A percentile compares a stretch with the other conserved stretches of the same genome.
phyloP scores from a whole-genome alignment of 1,284 basidiomycete species.

The Rhodotorula sp. region DNA sequence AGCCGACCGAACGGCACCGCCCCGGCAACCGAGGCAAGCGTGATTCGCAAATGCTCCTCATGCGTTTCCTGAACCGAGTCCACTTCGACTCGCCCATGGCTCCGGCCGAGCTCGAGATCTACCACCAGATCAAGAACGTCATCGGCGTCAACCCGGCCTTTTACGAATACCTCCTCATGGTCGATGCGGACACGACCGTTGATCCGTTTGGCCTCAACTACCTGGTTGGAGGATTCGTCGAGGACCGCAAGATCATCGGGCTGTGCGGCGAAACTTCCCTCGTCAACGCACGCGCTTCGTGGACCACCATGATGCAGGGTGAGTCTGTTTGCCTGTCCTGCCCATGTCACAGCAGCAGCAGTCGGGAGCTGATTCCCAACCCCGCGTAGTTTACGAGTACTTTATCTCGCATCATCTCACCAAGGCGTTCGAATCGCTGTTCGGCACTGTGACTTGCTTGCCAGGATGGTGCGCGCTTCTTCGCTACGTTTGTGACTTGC shows the following conservation, averaged over 20 bases:
- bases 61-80: slow-evolving; percentile 97
- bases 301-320: slow-evolving; percentile 97
- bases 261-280: slow-evolving; percentile 96
- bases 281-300: slow-evolving; percentile 85
- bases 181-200: slow-evolving; percentile 84
- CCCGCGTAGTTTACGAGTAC: slow-evolving; percentile 79
- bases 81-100: slow-evolving; percentile 97
- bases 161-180: slow-evolving; percentile 95
- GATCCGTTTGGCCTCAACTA: slow-evolving; percentile 34
- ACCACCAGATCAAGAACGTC: slow-evolving; percentile 99
- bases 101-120: slow-evolving; percentile 93
- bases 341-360: too few species aligned
- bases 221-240: slow-evolving; percentile 40
- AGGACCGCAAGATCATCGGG: slow-evolving; percentile 64
- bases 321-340: slow-evolving; percentile 41
- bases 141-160: slow-evolving; percentile 98
- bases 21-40: slow-evolving; percentile 96
- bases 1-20: slow-evolving; percentile 85
- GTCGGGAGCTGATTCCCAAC: too few species aligned
- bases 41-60: slow-evolving; percentile 91
- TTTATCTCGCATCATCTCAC: slow-evolving; percentile 96
- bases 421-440: slow-evolving; percentile 95
- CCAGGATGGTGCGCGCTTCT: slow-evolving; percentile 57
- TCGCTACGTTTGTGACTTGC: too few species aligned
- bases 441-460: slow-evolving; percentile 96